These are phyloP conservation scores for Neurospora discreta DNA, from an alignment of 495 filamentous ascomycete species.

Conservation along the genomic window DNA sequence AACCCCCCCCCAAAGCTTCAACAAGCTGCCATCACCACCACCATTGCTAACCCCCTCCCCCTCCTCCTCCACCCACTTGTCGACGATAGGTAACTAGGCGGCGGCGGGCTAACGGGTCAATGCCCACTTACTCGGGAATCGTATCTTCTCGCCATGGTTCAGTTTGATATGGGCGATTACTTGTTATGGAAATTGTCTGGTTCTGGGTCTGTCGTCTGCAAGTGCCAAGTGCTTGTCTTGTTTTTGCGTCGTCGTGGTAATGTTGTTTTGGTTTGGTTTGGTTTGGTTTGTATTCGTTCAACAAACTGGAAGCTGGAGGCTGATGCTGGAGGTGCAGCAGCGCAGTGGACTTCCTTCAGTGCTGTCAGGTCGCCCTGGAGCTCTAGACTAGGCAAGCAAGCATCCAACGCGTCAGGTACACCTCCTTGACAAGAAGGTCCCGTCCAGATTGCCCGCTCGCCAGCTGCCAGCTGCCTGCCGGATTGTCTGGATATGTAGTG, in stretches of 20 bases:
- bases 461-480: neutral
- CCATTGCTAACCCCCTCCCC: neutral
- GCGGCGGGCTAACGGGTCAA: neutral
- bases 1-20: conserved; percentile 1
- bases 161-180: neutral
- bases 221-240: conserved; percentile 1
- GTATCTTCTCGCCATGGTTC: conserved; percentile 87
- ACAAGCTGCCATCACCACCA: neutral
- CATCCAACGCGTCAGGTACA: conserved; percentile 24
- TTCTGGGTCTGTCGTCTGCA: neutral
- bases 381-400: conserved; percentile 32
- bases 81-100: neutral
- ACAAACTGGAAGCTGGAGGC: neutral
- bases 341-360: neutral
- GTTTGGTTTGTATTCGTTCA: neutral
- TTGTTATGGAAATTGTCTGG: neutral
- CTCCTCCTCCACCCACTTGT: neutral
- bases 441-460: neutral
- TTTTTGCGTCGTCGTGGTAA: neutral
- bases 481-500: neutral
- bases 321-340: conserved; percentile 3
- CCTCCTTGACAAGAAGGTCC: conserved; percentile 8
- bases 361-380: conserved; percentile 6
- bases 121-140: conserved; percentile 74
- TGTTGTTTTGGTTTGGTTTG: neutral